Percentiles rank a stretch among this genome's conserved stretches.
phyloP scores from a whole-genome alignment of 257 asterid species.

The Thymus mandschuricus region DNA sequence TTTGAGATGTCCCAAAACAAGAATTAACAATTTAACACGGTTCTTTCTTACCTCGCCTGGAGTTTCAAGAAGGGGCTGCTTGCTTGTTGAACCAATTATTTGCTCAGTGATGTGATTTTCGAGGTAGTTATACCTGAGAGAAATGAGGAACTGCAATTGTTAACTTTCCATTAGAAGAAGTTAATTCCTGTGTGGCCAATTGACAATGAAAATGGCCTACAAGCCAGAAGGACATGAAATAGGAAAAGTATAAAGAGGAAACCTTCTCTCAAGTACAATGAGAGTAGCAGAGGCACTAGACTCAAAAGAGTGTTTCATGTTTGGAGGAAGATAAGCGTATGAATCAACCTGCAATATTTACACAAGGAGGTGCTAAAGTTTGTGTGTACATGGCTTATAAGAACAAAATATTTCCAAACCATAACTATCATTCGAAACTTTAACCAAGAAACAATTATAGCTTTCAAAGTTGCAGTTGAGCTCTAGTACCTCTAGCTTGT shows the following conservation, averaged over 20 bases:
- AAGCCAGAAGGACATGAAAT: not conserved
- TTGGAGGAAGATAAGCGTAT: slow-evolving; percentile 91
- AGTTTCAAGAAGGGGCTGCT: slow-evolving; percentile 88
- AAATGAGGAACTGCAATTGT: slow-evolving; percentile 27
- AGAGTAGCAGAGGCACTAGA: slow-evolving; percentile 70
- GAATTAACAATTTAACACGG: not conserved
- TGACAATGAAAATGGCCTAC: not conserved
- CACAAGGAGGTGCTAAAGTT: slow-evolving; percentile 13
- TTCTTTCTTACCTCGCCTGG: slow-evolving; percentile 77
- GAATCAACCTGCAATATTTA: slow-evolving; percentile 78
- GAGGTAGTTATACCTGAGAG: slow-evolving; percentile 63
- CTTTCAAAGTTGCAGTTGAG: slow-evolving; percentile 7
- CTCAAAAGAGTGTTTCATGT: slow-evolving; percentile 54
- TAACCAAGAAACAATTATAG: slow-evolving; percentile 1
- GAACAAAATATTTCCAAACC: not conserved
- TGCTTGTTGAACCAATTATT: slow-evolving; percentile 71
- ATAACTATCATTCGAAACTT: not conserved
- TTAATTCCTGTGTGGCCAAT: not conserved
- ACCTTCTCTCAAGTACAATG: slow-evolving; percentile 90
- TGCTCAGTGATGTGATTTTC: slow-evolving; percentile 53
- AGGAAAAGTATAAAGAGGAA: slow-evolving; percentile 23
- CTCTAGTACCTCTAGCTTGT: slow-evolving; percentile 57
- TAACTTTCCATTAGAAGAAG: slow-evolving; percentile 12
- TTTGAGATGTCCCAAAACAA: not conserved
- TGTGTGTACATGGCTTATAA: not conserved